Base-by-base conservation (phyloP, 2,329 filamentous ascomycete species). In the Coleophoma crateriformis region DNA sequence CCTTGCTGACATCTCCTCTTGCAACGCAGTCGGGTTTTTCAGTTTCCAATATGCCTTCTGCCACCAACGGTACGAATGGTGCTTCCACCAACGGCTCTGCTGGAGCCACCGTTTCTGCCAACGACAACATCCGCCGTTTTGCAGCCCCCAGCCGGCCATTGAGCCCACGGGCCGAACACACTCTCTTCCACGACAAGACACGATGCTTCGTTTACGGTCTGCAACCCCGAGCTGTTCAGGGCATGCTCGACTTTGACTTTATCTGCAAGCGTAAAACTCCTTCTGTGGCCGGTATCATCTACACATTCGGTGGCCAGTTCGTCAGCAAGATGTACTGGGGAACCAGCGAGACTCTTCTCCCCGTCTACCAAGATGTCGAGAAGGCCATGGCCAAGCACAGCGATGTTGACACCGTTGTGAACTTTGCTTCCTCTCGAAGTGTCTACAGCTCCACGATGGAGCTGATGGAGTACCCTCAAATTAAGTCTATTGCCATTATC, bases 281-380 rank as follows among this genome's bases (percentile, higher is more conserved):
- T 58, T 99, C 94, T 51, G 94, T 99, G 52, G 94, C 94, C 60
- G 94, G 91, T 70, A 97, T 99, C 76, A 97, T 99, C 81, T 99
- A 99, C 81, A 96, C 94, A 64, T 99, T 99, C 68, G 94, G 94
- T 71, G 94, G 94, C 62, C 94, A 99, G 77, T 99, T 99, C 84
- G 94, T 99, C 70, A 96, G 90, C 85, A 99, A 99, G 86, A 97
- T 99, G 94, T 99, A 99, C 88, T 99, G 94, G 94, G 94, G 94
- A 68, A 99, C 94, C 68, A 96, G 90, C 77, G 94, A 99, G 81
- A 99, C 94, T 56, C 85, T 99, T 59, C 84, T 99, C 63, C 94
- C 94, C 57, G 94, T 99, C 70, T 99, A 99, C 83, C 92, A 99
- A 78, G 82, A 89, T 67, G 87, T 91, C 45, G 78, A 83, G 62